Base-by-base conservation (phyloP, 768 basidiomycete species). In the Suillus lakei region DNA sequence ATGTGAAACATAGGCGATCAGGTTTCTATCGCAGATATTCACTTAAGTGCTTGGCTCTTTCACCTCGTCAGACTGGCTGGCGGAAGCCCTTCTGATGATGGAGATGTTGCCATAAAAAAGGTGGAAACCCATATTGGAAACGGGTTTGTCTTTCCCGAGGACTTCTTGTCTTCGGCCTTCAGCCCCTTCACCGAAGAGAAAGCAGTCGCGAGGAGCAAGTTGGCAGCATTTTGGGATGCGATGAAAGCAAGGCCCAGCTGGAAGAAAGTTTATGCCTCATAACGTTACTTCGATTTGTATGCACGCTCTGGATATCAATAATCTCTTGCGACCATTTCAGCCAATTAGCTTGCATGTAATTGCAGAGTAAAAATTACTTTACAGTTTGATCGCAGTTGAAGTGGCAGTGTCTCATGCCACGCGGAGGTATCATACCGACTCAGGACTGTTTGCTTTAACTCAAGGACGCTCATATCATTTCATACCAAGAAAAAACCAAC, bases 11-110 rank as follows among this genome's bases (percentile, higher is more conserved):
- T 39, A 92, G 94, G 94, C 21, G 93, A 96, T 71, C 93, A 96
- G 68, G 75, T 94, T 70, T 93, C 90, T 7, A 78, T 93, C 55
- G 91, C 90, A 16, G 95, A 96, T 73, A 78, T 95, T 63, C 93
- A 95, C 72, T 83, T 95, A 23, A 88, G 86, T 10, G 88, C 86
- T 32, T 96, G 92, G 93, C 73, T 95, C 38, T 78, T 86, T 12
- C 84, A 87, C 32, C 68, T 94, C 5, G 84, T 88, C 26, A 74
- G 70, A 59, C 79, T 93, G 23, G 80, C 84, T 1, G 91, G 90
- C 2, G 92, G 86, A 0, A 74, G 74, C 30, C 73, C 70, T 1
- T 75, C 67, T 6, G 85, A 90, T 46, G 82, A 85, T 68, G 88
- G 91, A 2, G 77, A 82, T 46, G 76, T 74, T 1, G 83, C 81